Evolutionary conservation across 768 basidiomycete species (phyloP).

Genomic region (Tulasnella sp.): DNA sequence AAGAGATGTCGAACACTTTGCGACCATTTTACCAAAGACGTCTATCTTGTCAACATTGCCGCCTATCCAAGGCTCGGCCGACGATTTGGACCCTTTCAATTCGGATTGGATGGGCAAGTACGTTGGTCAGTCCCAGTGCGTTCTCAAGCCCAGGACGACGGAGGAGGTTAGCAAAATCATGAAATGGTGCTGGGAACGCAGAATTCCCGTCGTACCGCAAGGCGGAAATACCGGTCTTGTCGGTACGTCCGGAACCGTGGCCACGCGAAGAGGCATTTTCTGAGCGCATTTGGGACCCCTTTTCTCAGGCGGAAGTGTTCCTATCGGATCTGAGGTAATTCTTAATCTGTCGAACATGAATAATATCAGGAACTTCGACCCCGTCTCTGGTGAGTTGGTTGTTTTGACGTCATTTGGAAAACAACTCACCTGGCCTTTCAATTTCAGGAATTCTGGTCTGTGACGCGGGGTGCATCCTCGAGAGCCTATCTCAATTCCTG

Average conservation of each 20-base stretch:
- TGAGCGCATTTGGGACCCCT: neutral
- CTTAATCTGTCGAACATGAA: constrained; percentile 80
- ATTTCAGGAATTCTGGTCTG: constrained; percentile 75
- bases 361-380: constrained; percentile 75
- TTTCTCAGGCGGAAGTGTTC: constrained; percentile 65
- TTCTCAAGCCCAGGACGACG: constrained; percentile 83
- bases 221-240: constrained; percentile 98
- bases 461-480: constrained; percentile 92
- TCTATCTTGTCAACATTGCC: constrained; percentile 67
- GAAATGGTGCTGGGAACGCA: constrained; percentile 74
- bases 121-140: constrained; percentile 73
- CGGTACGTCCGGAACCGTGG: constrained; percentile 42
- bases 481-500: constrained; percentile 80
- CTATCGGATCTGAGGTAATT: constrained; percentile 80
- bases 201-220: constrained; percentile 91
- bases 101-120: constrained; percentile 97
- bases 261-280: neutral
- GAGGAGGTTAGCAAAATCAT: constrained; percentile 85
- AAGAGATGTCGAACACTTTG: constrained; percentile 62
- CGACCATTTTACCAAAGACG: constrained; percentile 56
- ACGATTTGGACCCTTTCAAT: constrained; percentile 77
- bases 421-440: constrained; percentile 9
- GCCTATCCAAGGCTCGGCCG: constrained; percentile 38
- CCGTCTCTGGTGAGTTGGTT: constrained; percentile 61
- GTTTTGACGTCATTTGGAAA: constrained; percentile 9